Base-by-base conservation (phyloP, 2,329 filamentous ascomycete species). In the Colletotrichum chlorophyti region DNA sequence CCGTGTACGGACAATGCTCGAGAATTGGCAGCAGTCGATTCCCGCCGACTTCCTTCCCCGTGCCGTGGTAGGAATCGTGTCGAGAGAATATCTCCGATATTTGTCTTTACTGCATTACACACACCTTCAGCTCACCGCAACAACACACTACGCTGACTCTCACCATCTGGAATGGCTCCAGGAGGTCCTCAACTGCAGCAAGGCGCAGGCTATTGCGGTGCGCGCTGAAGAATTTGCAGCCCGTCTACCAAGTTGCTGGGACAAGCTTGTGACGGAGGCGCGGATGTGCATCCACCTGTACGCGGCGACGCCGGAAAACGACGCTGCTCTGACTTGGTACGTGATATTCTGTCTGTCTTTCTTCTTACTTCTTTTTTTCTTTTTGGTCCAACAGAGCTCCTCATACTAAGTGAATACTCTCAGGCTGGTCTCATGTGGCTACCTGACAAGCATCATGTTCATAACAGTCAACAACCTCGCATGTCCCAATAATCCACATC, bases 401-500 rank as follows among this genome's bases (percentile, higher is more conserved):
- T 15, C 5, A 31, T 14, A 5, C 24, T 21, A 32, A 54, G 9
- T 5, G 7, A 6, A 6, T 23, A 11, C 17, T 9, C 14, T 2
- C 0, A 61, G 59, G 59, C n/a, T 54, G 19, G 49, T 60, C 2
- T 37, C 54, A 4, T 61, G 59, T 15, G 47, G 53, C 1, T 49
- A 61, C n/a, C 9, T 61, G 23, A 61, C 59, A 2, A 58, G 48
- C 31, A 17, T 60, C 27, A 53, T 61, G 54, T 49, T 61, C 23
- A 52, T 61, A 49, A 35, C 54, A 0, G 55, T 60, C 14, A 61
- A 61, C 27, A 61, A 51, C 40, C 29, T 61, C 6, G 24, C 40
- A 7, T 17, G 34, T 14, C 59, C 54, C 2, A 29, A 51, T 4
- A 26, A 47, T 2, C 35, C 46, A 0, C 45, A 14, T 6, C 48